These are phyloP conservation scores for Penicillium sp. DNA, from an alignment of 2,329 filamentous ascomycete genomes.

Conservation along the genomic window DNA sequence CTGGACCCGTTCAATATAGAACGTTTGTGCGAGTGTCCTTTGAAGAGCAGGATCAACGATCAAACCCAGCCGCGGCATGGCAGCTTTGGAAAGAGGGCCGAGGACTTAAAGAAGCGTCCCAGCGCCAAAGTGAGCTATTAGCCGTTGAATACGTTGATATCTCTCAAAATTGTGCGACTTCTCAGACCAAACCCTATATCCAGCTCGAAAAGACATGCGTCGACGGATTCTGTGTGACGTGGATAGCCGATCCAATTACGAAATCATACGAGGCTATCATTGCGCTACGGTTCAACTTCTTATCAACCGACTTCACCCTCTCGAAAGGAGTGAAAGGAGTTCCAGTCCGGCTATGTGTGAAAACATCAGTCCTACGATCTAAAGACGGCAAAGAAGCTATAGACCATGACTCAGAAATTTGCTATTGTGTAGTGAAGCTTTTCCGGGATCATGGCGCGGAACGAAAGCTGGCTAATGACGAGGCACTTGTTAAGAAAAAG, in stretches of 20 bases:
- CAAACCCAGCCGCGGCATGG: constrained; percentile 79
- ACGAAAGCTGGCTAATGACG: constrained; percentile 87
- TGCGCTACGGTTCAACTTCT: constrained; percentile 90
- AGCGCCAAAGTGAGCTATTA: constrained; percentile 85
- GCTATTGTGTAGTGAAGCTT: constrained; percentile 91
- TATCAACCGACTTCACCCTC: constrained; percentile 95
- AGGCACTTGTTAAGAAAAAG: constrained; percentile 87
- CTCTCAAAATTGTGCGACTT: constrained; percentile 45
- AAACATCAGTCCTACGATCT: constrained; percentile 68
- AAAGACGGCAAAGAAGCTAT: background rate
- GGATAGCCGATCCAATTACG: constrained; percentile 70
- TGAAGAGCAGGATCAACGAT: constrained; percentile 86
- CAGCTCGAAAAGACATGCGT: constrained; percentile 71
- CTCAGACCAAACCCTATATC: constrained; percentile 64
- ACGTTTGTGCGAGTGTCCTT: constrained; percentile 90
- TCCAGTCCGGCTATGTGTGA: constrained; percentile 84
- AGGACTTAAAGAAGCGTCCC: constrained; percentile 87
- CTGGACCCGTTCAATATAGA: constrained; percentile 71
- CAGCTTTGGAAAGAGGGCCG: constrained; percentile 90
- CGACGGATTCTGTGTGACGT: constrained; percentile 86
- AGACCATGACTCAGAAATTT: constrained; percentile 64
- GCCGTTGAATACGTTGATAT: constrained; percentile 83
- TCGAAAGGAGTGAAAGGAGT: constrained; percentile 98
- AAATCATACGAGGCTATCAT: constrained; percentile 74
- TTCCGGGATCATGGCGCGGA: constrained; percentile 94